Evolutionary conservation across 192 early-diverging fungal genomes (phyloP), one percentile per base, ranked within the genome.

Genomic region (Chytriomyces confervae): DNA sequence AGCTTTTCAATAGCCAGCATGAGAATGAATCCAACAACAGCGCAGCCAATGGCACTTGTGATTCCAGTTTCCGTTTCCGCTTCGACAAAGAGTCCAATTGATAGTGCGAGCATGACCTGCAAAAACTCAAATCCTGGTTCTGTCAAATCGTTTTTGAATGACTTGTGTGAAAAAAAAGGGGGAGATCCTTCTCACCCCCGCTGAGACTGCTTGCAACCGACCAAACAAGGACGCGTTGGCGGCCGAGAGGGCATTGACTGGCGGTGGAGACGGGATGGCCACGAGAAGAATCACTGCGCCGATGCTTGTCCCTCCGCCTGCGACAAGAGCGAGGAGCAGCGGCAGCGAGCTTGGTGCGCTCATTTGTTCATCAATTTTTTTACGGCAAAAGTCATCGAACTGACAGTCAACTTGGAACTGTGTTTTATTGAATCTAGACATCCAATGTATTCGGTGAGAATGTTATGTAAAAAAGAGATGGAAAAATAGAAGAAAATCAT

Each of bases 51-150:
- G 6, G 24, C 60, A 8, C 11, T n/a, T 11, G 49, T 8, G 7
- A 27, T 44, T 1, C 69, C 69, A 27, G 62, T 49, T 10, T 8
- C 62, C 0, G 77, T 68, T 8, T 72, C 6, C 11, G 77, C 68
- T 23, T 78, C 77, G 0, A 64, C 6, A 27, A 72, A 64, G n/a
- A 78, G 69, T 7, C 62, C 47, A 8, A 72, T n/a, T 5, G 68
- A 78, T 5, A 78, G 69, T 6, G 69, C 68, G 36, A 78, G 45
- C 77, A 78, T 78, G 13, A 78, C 67, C 72, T 74, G 48, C 46
- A 36, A 62, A 46, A 20, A 61, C 7, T n/a, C n/a, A n/a, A n/a
- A n/a, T n/a, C n/a, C n/a, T n/a, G n/a, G n/a, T n/a, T n/a, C n/a
- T n/a, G n/a, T n/a, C n/a, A n/a, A n/a, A n/a, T n/a, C n/a, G n/a